Base-by-base conservation (phyloP, 805 yeast genomes). In the Tetrapisispora nanseiensis region DNA sequence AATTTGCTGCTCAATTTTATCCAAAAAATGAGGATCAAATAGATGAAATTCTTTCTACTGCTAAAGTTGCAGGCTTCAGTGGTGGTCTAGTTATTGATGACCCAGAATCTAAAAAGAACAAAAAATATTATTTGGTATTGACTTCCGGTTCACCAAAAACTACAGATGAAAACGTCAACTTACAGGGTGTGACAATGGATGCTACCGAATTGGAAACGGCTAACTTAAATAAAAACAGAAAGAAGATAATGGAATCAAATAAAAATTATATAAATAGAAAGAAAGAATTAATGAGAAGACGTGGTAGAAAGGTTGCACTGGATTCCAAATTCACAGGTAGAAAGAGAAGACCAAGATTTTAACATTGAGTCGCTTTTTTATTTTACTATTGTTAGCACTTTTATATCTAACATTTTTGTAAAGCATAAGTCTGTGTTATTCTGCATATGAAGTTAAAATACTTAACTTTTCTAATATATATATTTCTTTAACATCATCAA, bases 81-180 rank as follows among this genome's bases (percentile, higher is more conserved):
- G 97, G 98, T 57, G 98, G 98, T 48, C 70, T 90, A 51, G 87
- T 92, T 20, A 75, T 90, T 30, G 98, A 92, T 62, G 90, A 89
- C 47, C 94, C 95, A 4, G 97, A 92, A 53, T 78, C 87, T 28
- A 89, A 86, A 60, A 85, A 83, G 62, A 86, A 90, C 59, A 86
- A 82, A 63, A 92, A 92, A 65, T 86, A 82, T 62, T 92, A 92
- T 59, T 66, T 92, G 45, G 96, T 92, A 16, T 68, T 92, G 47
- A 82, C 89, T 38, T 54, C 65, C 2, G 67, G 67, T 16, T 48
- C 66, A 4, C 95, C 97, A 1, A 95, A 95, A 45, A 73, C 72
- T 42, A 69, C 82, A n/a, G 84, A 80, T 4, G 75, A 80, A 50
- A 78, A 75, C 23, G 71, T 89, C 50, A 89, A 90, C 58, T 69